Base-by-base conservation (phyloP, 768 basidiomycete genomes). In the Pulveroboletus sp. region DNA sequence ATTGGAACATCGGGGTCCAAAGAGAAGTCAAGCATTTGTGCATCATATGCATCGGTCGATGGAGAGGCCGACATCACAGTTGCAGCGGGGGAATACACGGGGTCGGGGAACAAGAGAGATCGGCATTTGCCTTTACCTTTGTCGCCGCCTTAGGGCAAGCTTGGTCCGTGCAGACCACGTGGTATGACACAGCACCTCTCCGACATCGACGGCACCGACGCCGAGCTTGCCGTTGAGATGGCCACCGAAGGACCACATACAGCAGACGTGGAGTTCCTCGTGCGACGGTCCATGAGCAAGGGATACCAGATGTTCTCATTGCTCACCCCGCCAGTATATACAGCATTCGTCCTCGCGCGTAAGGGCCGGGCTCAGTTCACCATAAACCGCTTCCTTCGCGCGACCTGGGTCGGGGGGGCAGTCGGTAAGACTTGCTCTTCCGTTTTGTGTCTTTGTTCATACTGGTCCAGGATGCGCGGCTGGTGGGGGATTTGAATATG, bases 331-430 rank as follows among this genome's bases (percentile, higher is more conserved):
- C 81, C 85, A 8, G 65, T 73, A 6, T 90, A 89, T 54, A 65
- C 74, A 6, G 74, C 72, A 1, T 76, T 80, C 53, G 64, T 79
- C 10, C 55, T 86, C 31, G 71, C 73, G 31, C 75, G 79, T 55
- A 80, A 76, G 50, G 81, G 85, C 8, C 72, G 78, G 30, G 66
- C 71, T 12, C 73, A 79, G 27, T 69, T 89, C 48, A 77, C 76
- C 7, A 57, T 83, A 36, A 89, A 86, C 58, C 77, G 77, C 26
- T 58, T 83, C 14, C 73, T 90, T 32, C 80, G 86, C 11, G 81
- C 86, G 30, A 85, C 85, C 14, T 89, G 86, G 88, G 59, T 83
- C 5, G 83, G 84, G 15, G 85, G 88, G 28, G 64, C 76, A 15
- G 69, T 68, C 43, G 88, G 88, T 50, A 43, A 39, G 48, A 18